Evolutionary conservation across 352 stramenopile genomes (phyloP), one percentile per base, ranked within the genome.

Genomic region (Pythium aristosporum): DNA sequence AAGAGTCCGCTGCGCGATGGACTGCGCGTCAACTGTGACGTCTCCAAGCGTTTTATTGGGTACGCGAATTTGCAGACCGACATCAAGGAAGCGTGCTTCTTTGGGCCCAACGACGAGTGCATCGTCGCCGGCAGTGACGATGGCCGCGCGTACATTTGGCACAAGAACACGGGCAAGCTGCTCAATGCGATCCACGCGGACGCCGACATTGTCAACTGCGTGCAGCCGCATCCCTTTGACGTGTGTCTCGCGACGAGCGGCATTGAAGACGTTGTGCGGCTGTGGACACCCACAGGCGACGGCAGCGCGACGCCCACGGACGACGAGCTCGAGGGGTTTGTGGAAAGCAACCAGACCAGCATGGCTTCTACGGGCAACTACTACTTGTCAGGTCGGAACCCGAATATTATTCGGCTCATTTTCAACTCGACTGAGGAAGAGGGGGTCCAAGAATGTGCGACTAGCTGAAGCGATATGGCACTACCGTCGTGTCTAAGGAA

Each of bases 61-160:
- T 93, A 93, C 55, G 91, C 85, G 73, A 97, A 97, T 62, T 69
- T 89, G 20, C 79, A 95, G 69, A 97, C 89, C 0, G 89, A 96
- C 39, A 96, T 97, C 66, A 97, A 97, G 65, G 88, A 97, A 65
- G 88, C 88, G 0, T 74, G 74, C 0, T 97, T 96, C 57, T 92
- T 97, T 42, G 89, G 89, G 0, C 75, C 75, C n/a, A 92, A 95
- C 43, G 89, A 94, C 54, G 78, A 75, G 36, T 94, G 89, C 48
- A 85, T 97, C 42, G 86, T 96, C 28, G 85, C 87, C 5, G 89
- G 89, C 5, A 96, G 87, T 37, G 89, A 97, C 50, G 88, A 96
- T 46, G 88, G 89, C 0, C 79, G 80, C 25, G 85, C 91, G 25
- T 87, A 91, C 54, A 80, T 97, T 54, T 97, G 89, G 89, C 69